Base-by-base conservation (phyloP, 1,284 basidiomycete species). In the Vanrija sp. region DNA sequence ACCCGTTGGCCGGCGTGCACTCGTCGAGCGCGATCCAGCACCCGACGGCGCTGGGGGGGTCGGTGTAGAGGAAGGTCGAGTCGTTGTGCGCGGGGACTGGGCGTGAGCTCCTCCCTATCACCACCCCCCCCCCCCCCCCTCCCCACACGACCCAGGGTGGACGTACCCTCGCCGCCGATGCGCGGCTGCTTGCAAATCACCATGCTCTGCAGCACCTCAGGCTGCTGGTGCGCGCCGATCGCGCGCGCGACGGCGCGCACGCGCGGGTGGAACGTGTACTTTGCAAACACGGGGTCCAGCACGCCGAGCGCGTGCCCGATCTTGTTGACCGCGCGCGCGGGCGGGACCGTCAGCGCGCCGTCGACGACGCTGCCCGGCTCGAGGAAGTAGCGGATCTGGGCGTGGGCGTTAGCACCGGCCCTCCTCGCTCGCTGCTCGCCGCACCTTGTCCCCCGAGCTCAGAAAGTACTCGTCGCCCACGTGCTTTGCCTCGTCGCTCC, bases 11-110 rank as follows among this genome's bases (percentile, higher is more conserved):
- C 1, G 83, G 73, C 6, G 89, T 92, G 69, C 91, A 94, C 57
- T 84, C 82, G 71, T 98, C 94, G 19, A 98, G 78, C 6, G 94
- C 89, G 54, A 97, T 88, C 95, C 95, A 98, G 69, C 93, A 90
- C 0, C 95, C 95, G 6, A 98, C 80, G 0, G 95, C 94, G 6
- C 84, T 85, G 0, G 90, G 90, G 8, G 95, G 94, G 46, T 88
- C 80, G 4, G 93, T 97, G 73, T 95, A 97, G 19, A 82, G 67
- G 57, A 82, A 82, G 1, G 81, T 82, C 20, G 77, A 78, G 63
- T 82, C 81, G 59, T 82, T 80, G 59, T 82, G 81, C 14, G 66
- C 65, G 6, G 77, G 77, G 1, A 80, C 91, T 91, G 61, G n/a
- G 31, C 7, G 38, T 47, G 15, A 42, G 47, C 36, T 12, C 19